Percentiles rank a stretch among this genome's conserved stretches.
These are phyloP conservation scores for Mycena sp. DNA, from an alignment of 1,284 basidiomycete genomes.

Conservation along the genomic window DNA sequence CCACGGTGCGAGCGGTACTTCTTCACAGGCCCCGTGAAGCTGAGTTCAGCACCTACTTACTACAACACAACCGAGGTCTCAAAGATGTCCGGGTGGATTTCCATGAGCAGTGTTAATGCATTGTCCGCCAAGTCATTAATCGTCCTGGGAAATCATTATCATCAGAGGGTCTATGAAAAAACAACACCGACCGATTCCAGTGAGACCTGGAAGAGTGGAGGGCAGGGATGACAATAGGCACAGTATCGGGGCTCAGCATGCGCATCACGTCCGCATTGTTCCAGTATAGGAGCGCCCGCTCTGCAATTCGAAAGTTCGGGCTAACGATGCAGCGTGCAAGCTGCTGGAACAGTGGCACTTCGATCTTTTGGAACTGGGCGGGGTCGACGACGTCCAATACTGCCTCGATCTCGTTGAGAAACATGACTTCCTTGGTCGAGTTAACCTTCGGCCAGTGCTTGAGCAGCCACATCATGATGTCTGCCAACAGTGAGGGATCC, in stretches of 20 bases:
- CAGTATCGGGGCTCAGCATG: constrained; percentile 92
- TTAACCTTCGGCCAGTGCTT: constrained; percentile 99
- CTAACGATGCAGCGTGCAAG: constrained; percentile 98
- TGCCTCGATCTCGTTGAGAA: constrained; percentile 99
- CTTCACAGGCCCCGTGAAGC: too few species aligned
- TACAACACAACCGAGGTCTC: constrained; percentile 95
- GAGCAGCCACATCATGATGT: constrained; percentile 94
- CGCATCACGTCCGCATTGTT: constrained; percentile 99
- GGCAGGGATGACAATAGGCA: constrained; percentile 98
- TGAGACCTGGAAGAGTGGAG: constrained; percentile 96
- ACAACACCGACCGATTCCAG: constrained; percentile 89
- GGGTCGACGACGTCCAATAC: constrained; percentile 99
- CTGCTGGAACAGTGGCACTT: constrained; percentile 94
- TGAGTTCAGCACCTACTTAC: too few species aligned
- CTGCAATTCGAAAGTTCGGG: constrained; percentile 99
- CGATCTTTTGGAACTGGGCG: constrained; percentile 96
- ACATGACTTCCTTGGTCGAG: constrained; percentile 99
- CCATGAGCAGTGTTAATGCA: constrained; percentile 98
- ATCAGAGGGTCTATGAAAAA: constrained; percentile 7
- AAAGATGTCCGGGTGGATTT: constrained; percentile 97
- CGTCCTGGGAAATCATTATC: constrained; percentile 64
- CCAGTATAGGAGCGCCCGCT: constrained; percentile 95
- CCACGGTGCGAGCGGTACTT: too few species aligned
- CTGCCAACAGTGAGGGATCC: constrained; percentile 91
- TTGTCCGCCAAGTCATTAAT: constrained; percentile 99